Evolutionary conservation across 371 early-diverging fungal genomes (phyloP), one percentile per base, ranked within the genome.

Genomic region (Mortierella sp.): DNA sequence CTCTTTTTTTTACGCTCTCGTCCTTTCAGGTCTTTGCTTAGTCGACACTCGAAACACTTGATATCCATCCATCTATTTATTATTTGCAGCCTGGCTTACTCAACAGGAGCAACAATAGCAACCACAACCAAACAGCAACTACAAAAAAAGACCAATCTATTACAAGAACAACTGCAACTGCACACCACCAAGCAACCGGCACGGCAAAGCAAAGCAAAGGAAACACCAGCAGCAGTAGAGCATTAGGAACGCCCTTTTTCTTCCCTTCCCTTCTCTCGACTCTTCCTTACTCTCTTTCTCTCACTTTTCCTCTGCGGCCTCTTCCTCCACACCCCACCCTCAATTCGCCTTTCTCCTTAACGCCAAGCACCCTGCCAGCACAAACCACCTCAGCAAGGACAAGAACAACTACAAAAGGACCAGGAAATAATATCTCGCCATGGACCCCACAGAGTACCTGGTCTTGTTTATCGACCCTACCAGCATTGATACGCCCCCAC

Each of bases 401-500:
- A 67, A 48, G 44, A 10, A 40, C 53, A 43, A 16, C 21, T 24
- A 16, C 51, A 73, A 1, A 26, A 50, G 19, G 8, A 50, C 11
- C 50, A 50, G 50, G 50, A 19, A 67, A 11, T 1, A 31, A 71
- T 40, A 59, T 43, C 50, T 31, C 76, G 74, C 6, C 79, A 83
- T 83, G 83, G 83, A 83, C 34, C 69, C 79, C 46, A 55, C 77
- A 67, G 83, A 83, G 50, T 79, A 83, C 51, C 64, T 61, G 67
- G 83, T 79, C 73, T 73, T 83, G 50, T 54, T 76, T 74, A 74
- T 83, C 59, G 83, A 79, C 79, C 79, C 83, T 13, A 44, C 75
- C 51, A 53, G 50, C 43, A 77, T 79, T 74, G 72, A 83, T 77
- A 79, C 83, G 77, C 79, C 53, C 10, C 43, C 73, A 61, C 71